phyloP scores from a whole-genome alignment of 1,284 basidiomycete species.

The Caloboletus firmus region DNA sequence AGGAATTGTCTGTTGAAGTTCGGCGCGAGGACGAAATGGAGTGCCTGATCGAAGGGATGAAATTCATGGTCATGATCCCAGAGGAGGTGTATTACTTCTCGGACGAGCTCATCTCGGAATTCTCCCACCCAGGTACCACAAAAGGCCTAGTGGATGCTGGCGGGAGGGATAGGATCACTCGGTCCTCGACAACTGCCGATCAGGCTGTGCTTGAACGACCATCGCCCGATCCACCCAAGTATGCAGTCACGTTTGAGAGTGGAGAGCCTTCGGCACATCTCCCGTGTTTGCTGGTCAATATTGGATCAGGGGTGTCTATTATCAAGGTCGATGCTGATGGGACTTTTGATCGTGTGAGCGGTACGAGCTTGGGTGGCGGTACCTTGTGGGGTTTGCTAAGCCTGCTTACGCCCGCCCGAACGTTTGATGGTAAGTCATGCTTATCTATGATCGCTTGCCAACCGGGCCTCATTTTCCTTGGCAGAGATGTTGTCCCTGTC shows the following conservation, averaged over 20 bases:
- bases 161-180: slow-evolving; percentile 4
- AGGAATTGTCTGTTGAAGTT: slow-evolving; percentile 82
- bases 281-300: slow-evolving; percentile 97
- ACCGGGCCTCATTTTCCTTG: slow-evolving; percentile 13
- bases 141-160: slow-evolving; percentile 13
- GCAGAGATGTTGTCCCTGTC: slow-evolving; percentile 95
- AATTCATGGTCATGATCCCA: slow-evolving; percentile 95
- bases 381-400: slow-evolving; percentile 98
- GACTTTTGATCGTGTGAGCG: slow-evolving; percentile 93
- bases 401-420: slow-evolving; percentile 91
- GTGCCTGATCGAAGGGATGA: slow-evolving; percentile 94
- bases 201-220: slow-evolving; percentile 72
- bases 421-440: slow-evolving; percentile 82
- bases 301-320: slow-evolving; percentile 96
- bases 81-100: slow-evolving; percentile 99
- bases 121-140: slow-evolving; percentile 60
- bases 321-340: slow-evolving; percentile 97
- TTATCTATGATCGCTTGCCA: slow-evolving; percentile 8
- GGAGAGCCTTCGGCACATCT: slow-evolving; percentile 80
- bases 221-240: slow-evolving; percentile 89
- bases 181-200: slow-evolving; percentile 11
- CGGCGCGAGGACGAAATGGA: slow-evolving; percentile 97
- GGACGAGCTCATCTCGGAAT: slow-evolving; percentile 91
- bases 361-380: slow-evolving; percentile 97
- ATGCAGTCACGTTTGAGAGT: slow-evolving; percentile 82